Evolutionary conservation across 176 grass and related monocot genomes (phyloP), one percentile per base, ranked within the genome.

Genomic region (Pharus latifolius): DNA sequence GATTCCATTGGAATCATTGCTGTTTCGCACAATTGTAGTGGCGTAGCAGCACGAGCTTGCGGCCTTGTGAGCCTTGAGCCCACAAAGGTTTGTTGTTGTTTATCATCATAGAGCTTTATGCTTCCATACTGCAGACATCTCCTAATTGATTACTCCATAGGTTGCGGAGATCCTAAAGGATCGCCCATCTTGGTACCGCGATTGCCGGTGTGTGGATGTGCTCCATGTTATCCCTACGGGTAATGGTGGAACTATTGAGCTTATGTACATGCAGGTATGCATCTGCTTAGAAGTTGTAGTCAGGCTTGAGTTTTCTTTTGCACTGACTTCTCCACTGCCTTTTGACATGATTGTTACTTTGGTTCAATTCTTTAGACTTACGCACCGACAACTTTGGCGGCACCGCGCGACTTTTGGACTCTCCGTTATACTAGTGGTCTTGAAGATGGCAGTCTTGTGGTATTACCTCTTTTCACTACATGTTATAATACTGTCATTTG

Each of bases 1-100:
- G 96, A 99, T 99, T 99, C 96, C 87, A 95, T 99, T 82, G 96
- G 96, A 95, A 95, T 99, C 87, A 88, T 99, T 51, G 96, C 96
- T 90, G 87, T 99, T 91, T 99, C 96, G 54, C 96, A 99, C 90
- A 95, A 91, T 82, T 99, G 96, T 72, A 88, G 82, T 99, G 96
- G 96, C 44, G 85, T 99, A 76, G 96, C 96, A 88, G 90, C 90
- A 19, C 87, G 90, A 88, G 96, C 96, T 80, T 99, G 96, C 5
- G 96, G 96, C 65, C 96, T 99, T 74, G 96, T 95, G 87, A 85
- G 96, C 73, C 87, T 99, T 80, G 96, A 99, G 81, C 90, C 96
- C 87, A 91, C 91, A 45, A 99, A 99, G 90, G 96, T 99, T 55
- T 33, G 64, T 44, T 66, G 9, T 49, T 47, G 56, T 75, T 80